phyloP scores from a whole-genome alignment of 768 basidiomycete genomes.

The Podaxis rugospora region DNA sequence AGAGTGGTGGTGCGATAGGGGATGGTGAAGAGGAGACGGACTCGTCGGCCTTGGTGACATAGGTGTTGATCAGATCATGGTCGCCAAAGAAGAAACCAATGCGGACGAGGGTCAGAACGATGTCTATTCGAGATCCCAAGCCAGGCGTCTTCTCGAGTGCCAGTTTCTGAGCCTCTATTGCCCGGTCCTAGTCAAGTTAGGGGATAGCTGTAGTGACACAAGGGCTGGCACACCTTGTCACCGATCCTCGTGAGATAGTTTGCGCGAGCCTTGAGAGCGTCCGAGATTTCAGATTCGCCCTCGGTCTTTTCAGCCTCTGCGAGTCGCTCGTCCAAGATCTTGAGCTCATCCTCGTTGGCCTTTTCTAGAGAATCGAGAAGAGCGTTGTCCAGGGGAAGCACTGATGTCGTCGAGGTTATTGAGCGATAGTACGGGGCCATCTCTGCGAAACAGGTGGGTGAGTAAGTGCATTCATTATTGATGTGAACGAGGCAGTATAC shows the following conservation, averaged over 20 bases:
- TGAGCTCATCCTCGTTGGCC: slow-evolving; percentile 68
- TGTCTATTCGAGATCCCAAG: slow-evolving; percentile 89
- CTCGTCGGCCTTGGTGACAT: slow-evolving; percentile 80
- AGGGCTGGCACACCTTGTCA: slow-evolving; percentile 51
- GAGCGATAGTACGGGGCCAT: slow-evolving; percentile 83
- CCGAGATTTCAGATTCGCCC: slow-evolving; percentile 91
- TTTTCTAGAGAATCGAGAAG: slow-evolving; percentile 59
- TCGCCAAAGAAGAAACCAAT: slow-evolving; percentile 91
- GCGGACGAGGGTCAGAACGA: slow-evolving; percentile 82
- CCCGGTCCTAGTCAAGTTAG: slow-evolving; percentile 53
- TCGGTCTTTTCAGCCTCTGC: slow-evolving; percentile 86
- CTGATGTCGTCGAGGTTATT: slow-evolving; percentile 45
- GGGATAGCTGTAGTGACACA: slow-evolving; percentile 20
- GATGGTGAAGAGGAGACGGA: slow-evolving; percentile 31
- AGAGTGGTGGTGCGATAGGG: background rate
- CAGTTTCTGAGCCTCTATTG: slow-evolving; percentile 74
- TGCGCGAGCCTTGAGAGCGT: slow-evolving; percentile 79
- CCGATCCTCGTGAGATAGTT: slow-evolving; percentile 87
- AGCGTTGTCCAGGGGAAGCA: slow-evolving; percentile 43
- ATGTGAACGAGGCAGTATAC: slow-evolving; percentile 37
- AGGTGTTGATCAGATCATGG: slow-evolving; percentile 59
- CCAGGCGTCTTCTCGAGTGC: slow-evolving; percentile 92
- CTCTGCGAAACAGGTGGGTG: slow-evolving; percentile 40
- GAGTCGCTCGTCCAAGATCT: slow-evolving; percentile 70
- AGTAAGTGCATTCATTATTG: slow-evolving; percentile 1